Evolutionary conservation across 2,329 filamentous ascomycete genomes (phyloP), one percentile per base, ranked within the genome.

Genomic region (Myrmaecium sp.): DNA sequence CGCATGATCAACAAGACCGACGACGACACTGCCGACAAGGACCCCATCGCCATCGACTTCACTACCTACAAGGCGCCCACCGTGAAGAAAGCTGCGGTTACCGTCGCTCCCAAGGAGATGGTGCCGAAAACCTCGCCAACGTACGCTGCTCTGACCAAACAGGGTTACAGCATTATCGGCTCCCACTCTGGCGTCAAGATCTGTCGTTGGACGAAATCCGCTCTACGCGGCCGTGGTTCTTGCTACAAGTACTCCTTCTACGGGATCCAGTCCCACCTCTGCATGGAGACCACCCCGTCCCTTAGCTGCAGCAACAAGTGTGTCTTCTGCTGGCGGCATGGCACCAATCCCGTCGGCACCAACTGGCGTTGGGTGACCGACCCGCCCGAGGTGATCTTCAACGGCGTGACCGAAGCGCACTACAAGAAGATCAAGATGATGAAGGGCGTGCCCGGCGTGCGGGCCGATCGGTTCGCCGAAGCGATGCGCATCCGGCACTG

Each of bases 221-320:
- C 86, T 6, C 71, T 95, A 1, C 79, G 86, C 20, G 86, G 86
- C 8, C 75, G 86, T 21, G 89, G 86, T 4, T 92, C 81, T 14
- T 98, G 86, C 60, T 98, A 98, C 64, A 95, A 98, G 47, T 94
- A 73, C 53, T 92, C 81, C 0, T 92, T 98, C 52, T 98, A 98
- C 52, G 86, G 86, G 25, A 98, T 98, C 51, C 71, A 78, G 36
- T 94, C 84, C 0, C 89, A 98, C 46, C 76, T 92, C 34, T 98
- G 86, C 54, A 98, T 98, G 89, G 86, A 98, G 55, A 86, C 86
- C 2, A 95, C 86, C 0, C 86, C 86, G 0, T 93, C 84, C 0
- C 68, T 98, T 4, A 92, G 82, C 6, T 98, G 86, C 62, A 89
- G 78, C 35, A 95, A 95, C 60, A 95, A 98, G 52, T 95, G 89